These are phyloP conservation scores for Penicillium simplicissimum DNA, from an alignment of 495 filamentous ascomycete genomes.

Conservation along the genomic window DNA sequence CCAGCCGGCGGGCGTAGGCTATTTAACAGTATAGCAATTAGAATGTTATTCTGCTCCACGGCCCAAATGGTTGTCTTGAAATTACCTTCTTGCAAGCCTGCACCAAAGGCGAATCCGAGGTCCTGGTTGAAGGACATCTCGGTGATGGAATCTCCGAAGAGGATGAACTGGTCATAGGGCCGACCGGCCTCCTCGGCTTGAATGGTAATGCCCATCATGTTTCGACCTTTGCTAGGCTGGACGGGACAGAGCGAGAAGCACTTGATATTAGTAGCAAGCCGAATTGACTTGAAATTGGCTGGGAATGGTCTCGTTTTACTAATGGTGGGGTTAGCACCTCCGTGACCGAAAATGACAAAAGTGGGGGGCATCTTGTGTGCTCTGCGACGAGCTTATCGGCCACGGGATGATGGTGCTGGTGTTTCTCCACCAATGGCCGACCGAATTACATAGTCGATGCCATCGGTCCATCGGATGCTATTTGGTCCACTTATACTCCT, in stretches of 20 bases:
- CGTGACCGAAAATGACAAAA: slow-evolving; percentile 22
- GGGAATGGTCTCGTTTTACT: slow-evolving; percentile 1
- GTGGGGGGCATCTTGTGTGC: slow-evolving; percentile 11
- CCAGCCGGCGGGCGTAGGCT: slow-evolving; percentile 66
- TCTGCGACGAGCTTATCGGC: not conserved
- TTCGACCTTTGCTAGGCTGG: not conserved
- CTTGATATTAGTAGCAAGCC: not conserved
- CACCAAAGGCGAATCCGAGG: slow-evolving; percentile 68
- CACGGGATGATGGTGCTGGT: not conserved
- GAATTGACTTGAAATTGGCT: not conserved
- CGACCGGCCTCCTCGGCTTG: slow-evolving; percentile 23
- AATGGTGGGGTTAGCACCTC: slow-evolving; percentile 18
- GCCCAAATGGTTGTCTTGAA: too few species aligned
- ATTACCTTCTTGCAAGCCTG: slow-evolving; percentile 70
- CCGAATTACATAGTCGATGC: not conserved
- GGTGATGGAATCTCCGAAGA: slow-evolving; percentile 83
- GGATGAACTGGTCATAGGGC: slow-evolving; percentile 68
- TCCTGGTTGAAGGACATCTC: slow-evolving; percentile 58
- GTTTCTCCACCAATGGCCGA: slow-evolving; percentile 22
- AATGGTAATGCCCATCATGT: slow-evolving; percentile 2
- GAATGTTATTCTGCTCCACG: not conserved
- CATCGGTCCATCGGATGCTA: not conserved
- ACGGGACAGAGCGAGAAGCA: not conserved
- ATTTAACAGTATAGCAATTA: not conserved
- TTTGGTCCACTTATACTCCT: not conserved